Conservation (phyloP, 176 grass and related monocot genomes). For the Eleusine indica region DNA sequence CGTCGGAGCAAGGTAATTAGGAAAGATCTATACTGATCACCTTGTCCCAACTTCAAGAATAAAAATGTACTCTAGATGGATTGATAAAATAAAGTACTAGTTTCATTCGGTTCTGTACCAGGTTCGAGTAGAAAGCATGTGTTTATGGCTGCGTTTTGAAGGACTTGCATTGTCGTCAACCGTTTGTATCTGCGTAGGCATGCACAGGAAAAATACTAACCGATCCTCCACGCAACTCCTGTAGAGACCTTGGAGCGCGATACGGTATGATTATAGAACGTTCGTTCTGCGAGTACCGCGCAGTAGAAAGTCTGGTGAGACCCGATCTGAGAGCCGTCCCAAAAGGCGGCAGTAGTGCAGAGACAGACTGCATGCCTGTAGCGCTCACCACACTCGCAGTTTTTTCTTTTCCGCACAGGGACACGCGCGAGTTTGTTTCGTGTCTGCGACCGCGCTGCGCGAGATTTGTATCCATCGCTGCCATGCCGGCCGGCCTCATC, state of each 20-base stretch:
- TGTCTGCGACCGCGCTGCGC: background rate
- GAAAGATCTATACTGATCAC: too few relatives aligned
- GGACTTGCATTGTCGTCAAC: background rate
- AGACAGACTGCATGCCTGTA: background rate
- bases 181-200: background rate
- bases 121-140: background rate
- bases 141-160: background rate
- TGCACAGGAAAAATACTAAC: background rate
- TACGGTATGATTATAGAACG: background rate
- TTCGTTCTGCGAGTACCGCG: background rate
- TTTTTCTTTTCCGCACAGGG: background rate
- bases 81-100: too few relatives aligned
- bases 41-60: too few relatives aligned
- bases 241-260: background rate
- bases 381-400: background rate
- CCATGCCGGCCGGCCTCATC: background rate
- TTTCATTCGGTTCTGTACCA: background rate
- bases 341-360: background rate
- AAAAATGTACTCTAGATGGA: too few relatives aligned
- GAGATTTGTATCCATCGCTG: slow-evolving; percentile 34
- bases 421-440: slow-evolving; percentile 12
- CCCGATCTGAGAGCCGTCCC: background rate
- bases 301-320: slow-evolving; percentile 28
- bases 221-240: background rate
- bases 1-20: too few relatives aligned